Percentiles rank a stretch among this genome's conserved stretches.
phyloP scores from a whole-genome alignment of 2,329 filamentous ascomycete species.

The Monosporascus sp. region DNA sequence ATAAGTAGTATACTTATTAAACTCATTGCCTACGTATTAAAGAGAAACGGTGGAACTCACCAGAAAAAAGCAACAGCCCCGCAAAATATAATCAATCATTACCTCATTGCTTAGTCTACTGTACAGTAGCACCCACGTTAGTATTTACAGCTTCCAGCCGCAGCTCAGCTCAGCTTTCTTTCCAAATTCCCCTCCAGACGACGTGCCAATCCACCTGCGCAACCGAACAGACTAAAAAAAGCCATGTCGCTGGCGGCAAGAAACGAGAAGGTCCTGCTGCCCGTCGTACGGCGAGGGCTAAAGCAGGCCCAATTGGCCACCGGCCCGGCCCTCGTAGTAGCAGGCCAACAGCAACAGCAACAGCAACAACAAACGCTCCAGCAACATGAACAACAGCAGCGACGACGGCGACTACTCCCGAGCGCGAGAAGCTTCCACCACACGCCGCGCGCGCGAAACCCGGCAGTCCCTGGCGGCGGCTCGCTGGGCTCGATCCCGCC shows the following conservation, averaged over 20 bases:
- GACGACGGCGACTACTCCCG: neutral
- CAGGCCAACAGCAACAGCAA: neutral
- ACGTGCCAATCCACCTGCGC: too few relatives aligned
- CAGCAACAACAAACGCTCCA: neutral
- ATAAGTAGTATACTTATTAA: too few relatives aligned
- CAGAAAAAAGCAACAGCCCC: too few relatives aligned
- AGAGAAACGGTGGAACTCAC: too few relatives aligned
- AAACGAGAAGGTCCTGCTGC: neutral
- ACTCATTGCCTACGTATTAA: too few relatives aligned
- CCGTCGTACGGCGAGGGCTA: neutral
- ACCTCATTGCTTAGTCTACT: too few relatives aligned
- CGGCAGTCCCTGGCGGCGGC: slow-evolving; percentile 18
- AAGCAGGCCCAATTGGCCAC: neutral
- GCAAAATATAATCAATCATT: too few relatives aligned
- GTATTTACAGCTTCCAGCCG: too few relatives aligned
- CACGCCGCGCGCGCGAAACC: slow-evolving; percentile 12
- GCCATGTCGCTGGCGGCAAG: neutral
- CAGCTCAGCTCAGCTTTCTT: too few relatives aligned
- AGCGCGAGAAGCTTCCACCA: slow-evolving; percentile 14
- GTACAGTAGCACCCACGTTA: too few relatives aligned
- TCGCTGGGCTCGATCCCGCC: slow-evolving; percentile 43
- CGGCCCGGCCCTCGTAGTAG: neutral
- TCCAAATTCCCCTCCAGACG: too few relatives aligned
- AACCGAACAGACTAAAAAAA: too few relatives aligned
- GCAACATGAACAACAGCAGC: neutral